Base-by-base conservation (phyloP, 1,139 yeast species). In the Geotrichum reessii region DNA sequence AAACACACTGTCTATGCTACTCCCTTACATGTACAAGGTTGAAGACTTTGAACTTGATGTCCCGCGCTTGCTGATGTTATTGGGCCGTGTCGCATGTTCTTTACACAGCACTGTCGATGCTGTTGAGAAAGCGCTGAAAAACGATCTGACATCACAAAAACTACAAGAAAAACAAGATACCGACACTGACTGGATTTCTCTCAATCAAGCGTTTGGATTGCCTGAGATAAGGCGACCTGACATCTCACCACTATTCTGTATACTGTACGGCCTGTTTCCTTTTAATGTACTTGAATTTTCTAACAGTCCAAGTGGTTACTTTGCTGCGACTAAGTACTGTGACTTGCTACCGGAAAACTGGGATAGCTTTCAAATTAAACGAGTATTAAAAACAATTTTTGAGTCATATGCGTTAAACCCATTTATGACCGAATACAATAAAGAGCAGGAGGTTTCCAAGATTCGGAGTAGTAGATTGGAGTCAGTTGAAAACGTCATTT, bases 221-320 rank as follows among this genome's bases (percentile, higher is more conserved):
- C 64, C 65, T 12, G 68, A 66, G 31, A 61, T 61, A 14, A 58
- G 65, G 14, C 58, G 59, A 12, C 66, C 70, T 1, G 62, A 70
- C 47, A 63, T 70, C 42, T 62, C 68, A 2, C 72, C 76, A 11
- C 64, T 78, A 17, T 76, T 74, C 53, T 78, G 84, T 0, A 71
- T 81, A 42, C 66, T 85, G 1, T 85, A 85, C 64, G 90, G 87
- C 0, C 67, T 85, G n/a, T 85, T 78, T 63, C 89, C 90, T 0
- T 70, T 76, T 33, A 81, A 82, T 63, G 69, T 83, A 2, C 66
- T 78, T 42, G 67, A 70, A 5, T 85, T 82, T 64, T 63, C 79
- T 21, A 71, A 75, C 24, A 69, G 73, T 44, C 85, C 88, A 0
- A 62, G 68, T 4, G 47, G 22, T 12, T 59, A 54, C 25, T 14